Base-by-base conservation (phyloP, 2,329 filamentous ascomycete genomes). In the Stachybotrys chlorohalonatus region DNA sequence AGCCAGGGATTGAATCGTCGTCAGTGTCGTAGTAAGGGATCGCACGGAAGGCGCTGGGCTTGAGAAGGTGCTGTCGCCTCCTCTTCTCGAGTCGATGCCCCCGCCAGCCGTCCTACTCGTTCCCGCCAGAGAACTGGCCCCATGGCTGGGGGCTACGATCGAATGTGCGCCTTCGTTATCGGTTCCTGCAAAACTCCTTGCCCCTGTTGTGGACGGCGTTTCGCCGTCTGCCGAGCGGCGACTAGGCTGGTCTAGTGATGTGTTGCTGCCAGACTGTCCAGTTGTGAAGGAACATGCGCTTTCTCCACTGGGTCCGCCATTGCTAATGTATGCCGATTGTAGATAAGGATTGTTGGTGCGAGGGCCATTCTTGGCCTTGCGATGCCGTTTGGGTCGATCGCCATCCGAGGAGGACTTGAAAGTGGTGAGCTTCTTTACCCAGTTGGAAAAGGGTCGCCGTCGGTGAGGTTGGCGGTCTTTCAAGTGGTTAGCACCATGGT, bases 281-380 rank as follows among this genome's bases (percentile, higher is more conserved):
- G 74, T 86, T 64, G 79, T 78, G 56, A 81, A 76, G 3, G 82
- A 84, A 53, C 74, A 73, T 49, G 75, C 76, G 66, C 78, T 81
- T 55, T 75, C 75, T 63, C 60, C 63, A 54, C 68, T 64, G 54
- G 60, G 47, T 48, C 60, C 55, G 51, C 54, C 58, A 55, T 67
- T 59, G 55, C 65, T 61, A 56, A 83, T 66, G 49, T 80, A 80
- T 56, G 88, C 89, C 2, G 90, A 95, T 63, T 93, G 81, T 8
- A 89, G 89, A 66, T 96, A 96, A n/a, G 92, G 92, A 67, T 93
- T 93, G 76, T 96, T 95, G 70, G 87, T 86, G 65, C 84, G 83
- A 52, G 77, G 74, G 16, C 73, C 68, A 51, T 76, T 78, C 71
- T 86, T 89, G 71, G 68, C 64, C 59, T 75, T 77, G 52, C 69